A percentile compares a stretch with the other conserved stretches of the same genome.
Conservation (phyloP, 345 rosid genomes). For the Eucalyptus grandis region DNA sequence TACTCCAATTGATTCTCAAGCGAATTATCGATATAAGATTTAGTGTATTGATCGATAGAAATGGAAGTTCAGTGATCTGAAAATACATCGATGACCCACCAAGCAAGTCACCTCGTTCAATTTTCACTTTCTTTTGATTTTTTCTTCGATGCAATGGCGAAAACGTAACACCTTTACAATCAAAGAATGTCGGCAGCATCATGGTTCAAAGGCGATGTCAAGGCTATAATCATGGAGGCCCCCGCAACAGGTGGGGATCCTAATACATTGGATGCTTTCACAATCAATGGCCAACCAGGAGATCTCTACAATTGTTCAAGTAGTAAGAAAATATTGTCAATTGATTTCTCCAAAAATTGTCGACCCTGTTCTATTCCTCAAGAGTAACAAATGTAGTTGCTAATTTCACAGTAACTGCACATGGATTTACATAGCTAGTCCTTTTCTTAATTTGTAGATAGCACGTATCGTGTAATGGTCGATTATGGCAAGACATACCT, state of each 20-base stretch:
- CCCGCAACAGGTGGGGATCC: background rate
- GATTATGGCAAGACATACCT: conserved; percentile 7
- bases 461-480: background rate
- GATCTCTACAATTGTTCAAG: conserved; percentile 12
- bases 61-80: background rate
- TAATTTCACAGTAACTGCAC: background rate
- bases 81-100: background rate
- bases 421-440: background rate
- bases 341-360: background rate
- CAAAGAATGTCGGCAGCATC: background rate
- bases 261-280: conserved; percentile 1
- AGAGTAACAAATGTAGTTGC: background rate
- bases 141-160: background rate
- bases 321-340: background rate
- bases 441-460: background rate
- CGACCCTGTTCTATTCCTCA: background rate
- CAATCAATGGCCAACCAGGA: conserved; percentile 27
- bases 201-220: conserved; percentile 19
- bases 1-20: background rate
- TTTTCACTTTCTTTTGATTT: background rate
- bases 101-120: background rate
- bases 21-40: background rate
- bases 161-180: background rate
- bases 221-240: background rate
- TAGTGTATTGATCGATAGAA: background rate